Conservation (phyloP, 768 basidiomycete species). For the Dictyophora rubrovolvata region DNA sequence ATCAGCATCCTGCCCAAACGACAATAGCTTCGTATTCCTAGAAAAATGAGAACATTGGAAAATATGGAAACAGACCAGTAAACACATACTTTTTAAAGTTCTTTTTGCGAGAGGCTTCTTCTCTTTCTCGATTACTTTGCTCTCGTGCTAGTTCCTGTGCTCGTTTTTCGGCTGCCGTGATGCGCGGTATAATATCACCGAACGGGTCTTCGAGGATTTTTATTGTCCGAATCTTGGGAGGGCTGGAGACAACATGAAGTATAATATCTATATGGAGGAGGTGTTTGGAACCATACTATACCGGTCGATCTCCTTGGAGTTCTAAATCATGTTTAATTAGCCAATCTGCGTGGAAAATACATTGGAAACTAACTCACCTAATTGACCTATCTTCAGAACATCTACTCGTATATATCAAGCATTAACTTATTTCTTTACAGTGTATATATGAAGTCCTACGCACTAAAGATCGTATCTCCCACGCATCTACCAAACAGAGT, state of each 20-base stretch:
- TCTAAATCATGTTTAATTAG: slow-evolving; percentile 32
- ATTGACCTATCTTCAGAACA: slow-evolving; percentile 83
- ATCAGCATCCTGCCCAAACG: slow-evolving; percentile 70
- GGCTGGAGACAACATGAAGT: slow-evolving; percentile 33
- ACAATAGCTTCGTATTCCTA: slow-evolving; percentile 83
- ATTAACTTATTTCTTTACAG: background rate
- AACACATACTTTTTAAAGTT: slow-evolving; percentile 73
- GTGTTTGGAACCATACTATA: slow-evolving; percentile 43
- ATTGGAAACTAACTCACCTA: slow-evolving; percentile 42
- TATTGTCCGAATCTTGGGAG: slow-evolving; percentile 82
- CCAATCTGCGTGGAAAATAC: background rate
- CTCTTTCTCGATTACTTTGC: slow-evolving; percentile 65
- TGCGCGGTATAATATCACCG: slow-evolving; percentile 89
- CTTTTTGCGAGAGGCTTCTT: slow-evolving; percentile 58
- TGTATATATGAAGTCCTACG: slow-evolving; percentile 24
- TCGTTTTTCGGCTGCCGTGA: slow-evolving; percentile 86
- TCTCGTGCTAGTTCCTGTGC: slow-evolving; percentile 76
- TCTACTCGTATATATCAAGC: slow-evolving; percentile 35
- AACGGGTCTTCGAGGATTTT: slow-evolving; percentile 91
- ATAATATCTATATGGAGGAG: background rate
- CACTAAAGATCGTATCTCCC: slow-evolving; percentile 86
- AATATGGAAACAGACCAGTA: background rate
- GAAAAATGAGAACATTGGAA: background rate
- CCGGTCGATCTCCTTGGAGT: slow-evolving; percentile 61
- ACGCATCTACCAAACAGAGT: slow-evolving; percentile 88